Conservation (phyloP, 1,284 basidiomycete genomes). For the Cutaneotrichosporon mucoides region DNA sequence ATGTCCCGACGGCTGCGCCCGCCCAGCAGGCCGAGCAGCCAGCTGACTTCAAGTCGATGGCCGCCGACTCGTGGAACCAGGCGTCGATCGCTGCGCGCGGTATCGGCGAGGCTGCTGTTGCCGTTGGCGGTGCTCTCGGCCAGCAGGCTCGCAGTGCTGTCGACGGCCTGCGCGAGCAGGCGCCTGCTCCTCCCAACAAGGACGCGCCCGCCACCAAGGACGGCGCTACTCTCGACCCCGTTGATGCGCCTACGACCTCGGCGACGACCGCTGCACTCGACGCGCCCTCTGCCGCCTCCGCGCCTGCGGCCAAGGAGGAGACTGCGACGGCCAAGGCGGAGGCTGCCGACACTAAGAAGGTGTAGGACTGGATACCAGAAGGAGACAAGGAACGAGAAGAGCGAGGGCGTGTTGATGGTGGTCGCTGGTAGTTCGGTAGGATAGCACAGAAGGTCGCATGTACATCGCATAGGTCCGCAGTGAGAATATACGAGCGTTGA, state of each 20-base stretch:
- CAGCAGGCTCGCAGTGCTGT: constrained; percentile 37
- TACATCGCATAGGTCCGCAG: no score
- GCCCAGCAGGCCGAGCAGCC: neutral
- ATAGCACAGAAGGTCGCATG: no score
- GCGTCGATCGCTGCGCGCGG: constrained; percentile 41
- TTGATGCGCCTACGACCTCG: neutral
- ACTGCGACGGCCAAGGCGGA: neutral
- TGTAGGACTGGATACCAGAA: no score
- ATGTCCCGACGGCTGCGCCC: constrained; percentile 13
- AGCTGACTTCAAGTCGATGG: constrained; percentile 19
- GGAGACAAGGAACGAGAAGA: no score
- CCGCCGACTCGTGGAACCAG: constrained; percentile 43
- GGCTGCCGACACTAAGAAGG: no score
- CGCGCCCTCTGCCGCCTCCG: neutral
- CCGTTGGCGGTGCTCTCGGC: constrained; percentile 36
- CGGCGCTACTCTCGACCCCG: neutral
- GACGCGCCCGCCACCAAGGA: neutral
- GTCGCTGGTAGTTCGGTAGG: no score
- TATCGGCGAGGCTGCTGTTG: constrained; percentile 32
- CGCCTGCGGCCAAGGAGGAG: neutral
- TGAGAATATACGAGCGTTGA: no score
- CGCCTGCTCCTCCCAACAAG: no score
- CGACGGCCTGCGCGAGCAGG: constrained; percentile 17
- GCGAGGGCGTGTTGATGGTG: no score
- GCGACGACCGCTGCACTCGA: constrained; percentile 2